Evolutionary conservation across 345 rosid species (phyloP).

Genomic region (Salix viminalis): DNA sequence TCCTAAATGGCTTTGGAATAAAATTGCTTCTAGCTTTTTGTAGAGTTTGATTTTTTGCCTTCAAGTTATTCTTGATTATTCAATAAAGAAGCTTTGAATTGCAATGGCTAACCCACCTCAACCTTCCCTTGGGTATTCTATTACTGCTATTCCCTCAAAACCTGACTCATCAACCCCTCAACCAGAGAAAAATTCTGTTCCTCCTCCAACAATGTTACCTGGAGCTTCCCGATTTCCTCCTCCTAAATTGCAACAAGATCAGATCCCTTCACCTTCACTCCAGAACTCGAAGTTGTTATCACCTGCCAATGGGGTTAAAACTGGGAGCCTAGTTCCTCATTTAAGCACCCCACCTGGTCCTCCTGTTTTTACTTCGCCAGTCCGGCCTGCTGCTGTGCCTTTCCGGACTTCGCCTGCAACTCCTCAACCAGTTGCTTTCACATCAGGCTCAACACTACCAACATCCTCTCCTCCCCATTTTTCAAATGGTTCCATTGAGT

Average conservation of each 20-base stretch:
- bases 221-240: conserved; percentile 64
- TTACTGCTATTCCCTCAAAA: conserved; percentile 33
- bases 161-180: conserved; percentile 39
- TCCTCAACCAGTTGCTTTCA: conserved; percentile 85
- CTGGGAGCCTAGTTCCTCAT: conserved; percentile 69
- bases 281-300: conserved; percentile 47
- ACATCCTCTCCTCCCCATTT: conserved; percentile 74
- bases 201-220: conserved; percentile 40
- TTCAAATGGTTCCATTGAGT: conserved; percentile 58
- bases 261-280: conserved; percentile 48
- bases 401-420: conserved; percentile 83
- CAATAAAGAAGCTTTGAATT: conserved; percentile 17
- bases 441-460: conserved; percentile 70
- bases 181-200: conserved; percentile 42
- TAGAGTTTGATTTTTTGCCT: conserved; percentile 17
- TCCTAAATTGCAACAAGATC: conserved; percentile 58
- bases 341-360: conserved; percentile 94
- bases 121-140: conserved; percentile 47
- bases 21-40: conserved; percentile 1
- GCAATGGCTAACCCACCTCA: conserved; percentile 65
- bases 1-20: conserved; percentile 19
- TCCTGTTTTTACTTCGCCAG: conserved; percentile 80
- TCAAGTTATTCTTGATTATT: conserved; percentile 8
- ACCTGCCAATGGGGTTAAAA: conserved; percentile 57
- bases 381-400: conserved; percentile 92